phyloP scores from a whole-genome alignment of 345 rosid genomes.

The Acer campestre region DNA sequence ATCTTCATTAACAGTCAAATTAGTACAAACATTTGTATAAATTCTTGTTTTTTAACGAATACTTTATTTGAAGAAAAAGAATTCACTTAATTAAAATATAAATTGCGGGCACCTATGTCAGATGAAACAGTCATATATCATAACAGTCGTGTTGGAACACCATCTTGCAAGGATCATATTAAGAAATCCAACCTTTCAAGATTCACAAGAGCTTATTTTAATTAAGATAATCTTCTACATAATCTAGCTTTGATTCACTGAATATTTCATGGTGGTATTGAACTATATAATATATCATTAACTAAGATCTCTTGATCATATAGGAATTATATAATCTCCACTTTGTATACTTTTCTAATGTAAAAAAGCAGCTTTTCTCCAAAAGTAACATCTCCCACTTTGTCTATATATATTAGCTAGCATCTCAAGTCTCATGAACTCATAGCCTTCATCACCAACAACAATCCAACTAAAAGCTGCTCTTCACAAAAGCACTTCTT shows the following conservation, averaged over 20 bases:
- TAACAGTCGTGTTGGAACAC: background rate
- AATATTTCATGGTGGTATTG: slow-evolving; percentile 11
- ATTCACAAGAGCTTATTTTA: slow-evolving; percentile 5
- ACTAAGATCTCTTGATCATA: background rate
- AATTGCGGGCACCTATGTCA: too few species aligned
- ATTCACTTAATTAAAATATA: too few species aligned
- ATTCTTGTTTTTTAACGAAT: too few species aligned
- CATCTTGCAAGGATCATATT: slow-evolving; percentile 7
- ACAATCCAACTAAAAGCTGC: too few species aligned
- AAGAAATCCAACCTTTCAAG: slow-evolving; percentile 24
- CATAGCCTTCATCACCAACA: slow-evolving; percentile 7
- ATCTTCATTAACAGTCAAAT: too few species aligned
- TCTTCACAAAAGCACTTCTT: background rate
- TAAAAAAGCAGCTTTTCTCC: too few species aligned
- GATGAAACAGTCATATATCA: background rate
- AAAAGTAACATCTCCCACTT: slow-evolving; percentile 3
- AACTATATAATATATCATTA: background rate
- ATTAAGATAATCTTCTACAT: slow-evolving; percentile 5
- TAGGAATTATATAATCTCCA: background rate
- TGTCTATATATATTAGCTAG: background rate
- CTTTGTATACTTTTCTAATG: background rate
- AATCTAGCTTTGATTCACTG: slow-evolving; percentile 16
- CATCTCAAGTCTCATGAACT: background rate
- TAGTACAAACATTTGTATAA: too few species aligned
- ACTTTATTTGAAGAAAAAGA: too few species aligned